phyloP scores from a whole-genome alignment of 2,329 filamentous ascomycete species.

The Cytospora piceae region DNA sequence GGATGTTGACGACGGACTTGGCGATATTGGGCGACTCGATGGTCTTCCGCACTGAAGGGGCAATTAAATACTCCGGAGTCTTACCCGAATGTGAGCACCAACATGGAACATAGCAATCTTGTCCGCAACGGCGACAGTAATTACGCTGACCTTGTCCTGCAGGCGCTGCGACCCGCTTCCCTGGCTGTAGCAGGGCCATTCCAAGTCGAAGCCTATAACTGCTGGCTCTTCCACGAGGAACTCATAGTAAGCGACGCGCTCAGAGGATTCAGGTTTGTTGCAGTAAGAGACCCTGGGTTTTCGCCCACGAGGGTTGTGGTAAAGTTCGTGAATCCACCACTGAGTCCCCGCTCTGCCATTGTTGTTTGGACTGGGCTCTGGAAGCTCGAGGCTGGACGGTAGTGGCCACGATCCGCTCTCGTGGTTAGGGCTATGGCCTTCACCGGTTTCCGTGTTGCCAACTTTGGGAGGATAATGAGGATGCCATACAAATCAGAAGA shows the following conservation, averaged over 20 bases:
- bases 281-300: conserved; percentile 14
- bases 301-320: conserved; percentile 7
- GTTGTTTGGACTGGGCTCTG: background rate
- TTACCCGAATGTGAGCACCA: conserved; percentile 28
- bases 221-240: background rate
- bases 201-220: conserved; percentile 13
- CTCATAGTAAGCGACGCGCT: conserved; percentile 5
- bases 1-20: conserved; percentile 12
- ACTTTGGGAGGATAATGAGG: background rate
- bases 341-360: background rate
- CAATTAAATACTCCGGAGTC: conserved; percentile 11
- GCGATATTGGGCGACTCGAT: background rate
- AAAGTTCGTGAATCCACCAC: conserved; percentile 18
- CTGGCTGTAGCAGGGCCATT: conserved; percentile 14
- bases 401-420: conserved; percentile 10
- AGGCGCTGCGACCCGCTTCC: background rate
- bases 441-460: background rate
- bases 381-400: background rate
- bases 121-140: conserved; percentile 12
- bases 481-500: background rate
- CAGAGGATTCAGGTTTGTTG: background rate
- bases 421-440: background rate
- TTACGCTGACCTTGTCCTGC: conserved; percentile 11
- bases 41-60: background rate
- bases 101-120: conserved; percentile 15